These are phyloP conservation scores for Anisodus acutangulus DNA, from an alignment of 257 asterid species.

Conservation along the genomic window DNA sequence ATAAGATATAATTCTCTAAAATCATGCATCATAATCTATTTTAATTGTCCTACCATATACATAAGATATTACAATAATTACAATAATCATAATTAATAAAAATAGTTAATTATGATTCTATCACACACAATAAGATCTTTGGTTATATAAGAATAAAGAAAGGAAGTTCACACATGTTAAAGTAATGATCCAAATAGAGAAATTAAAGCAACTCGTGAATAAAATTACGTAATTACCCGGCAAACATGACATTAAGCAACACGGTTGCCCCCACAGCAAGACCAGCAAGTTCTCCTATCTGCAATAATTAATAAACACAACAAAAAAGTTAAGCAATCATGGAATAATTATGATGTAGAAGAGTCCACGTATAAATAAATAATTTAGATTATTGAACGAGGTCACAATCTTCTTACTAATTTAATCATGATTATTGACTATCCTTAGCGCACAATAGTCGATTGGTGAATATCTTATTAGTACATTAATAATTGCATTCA, in stretches of 20 bases:
- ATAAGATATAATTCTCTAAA: no score
- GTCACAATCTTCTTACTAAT: background rate
- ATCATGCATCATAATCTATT: no score
- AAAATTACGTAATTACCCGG: slow-evolving; percentile 31
- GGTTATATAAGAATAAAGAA: no score
- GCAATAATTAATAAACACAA: background rate
- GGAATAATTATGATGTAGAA: background rate
- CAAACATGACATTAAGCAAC: slow-evolving; percentile 73
- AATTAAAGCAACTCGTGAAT: background rate
- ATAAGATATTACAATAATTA: no score
- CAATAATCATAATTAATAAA: no score
- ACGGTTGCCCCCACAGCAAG: slow-evolving; percentile 77
- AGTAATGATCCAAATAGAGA: background rate
- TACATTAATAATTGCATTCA: background rate
- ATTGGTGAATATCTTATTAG: background rate
- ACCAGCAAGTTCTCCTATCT: slow-evolving; percentile 79
- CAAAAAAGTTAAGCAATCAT: background rate
- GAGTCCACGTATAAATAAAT: background rate
- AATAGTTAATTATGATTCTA: no score
- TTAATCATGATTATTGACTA: slow-evolving; percentile 21
- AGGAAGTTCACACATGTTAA: background rate
- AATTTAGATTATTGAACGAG: background rate
- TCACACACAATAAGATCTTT: no score
- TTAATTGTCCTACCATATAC: no score
- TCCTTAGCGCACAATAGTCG: background rate